Evolutionary conservation across 768 basidiomycete genomes (phyloP).

Genomic region (Dioszegia aurantiaca): DNA sequence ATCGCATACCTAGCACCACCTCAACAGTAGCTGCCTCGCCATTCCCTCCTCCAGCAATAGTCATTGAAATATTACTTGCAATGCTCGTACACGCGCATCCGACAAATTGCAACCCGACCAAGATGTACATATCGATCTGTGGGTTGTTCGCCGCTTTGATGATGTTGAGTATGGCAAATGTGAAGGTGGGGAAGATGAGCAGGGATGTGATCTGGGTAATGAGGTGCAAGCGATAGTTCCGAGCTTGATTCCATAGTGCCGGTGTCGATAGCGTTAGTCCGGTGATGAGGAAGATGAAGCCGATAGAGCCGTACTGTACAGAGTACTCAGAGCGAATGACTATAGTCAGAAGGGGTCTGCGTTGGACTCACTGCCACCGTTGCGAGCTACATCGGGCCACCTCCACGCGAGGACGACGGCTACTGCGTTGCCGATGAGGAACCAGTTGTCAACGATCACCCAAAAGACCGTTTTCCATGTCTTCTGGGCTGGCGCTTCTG

Average conservation of each 20-base stretch:
- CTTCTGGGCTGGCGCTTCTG: no score
- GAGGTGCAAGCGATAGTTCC: constrained; percentile 37
- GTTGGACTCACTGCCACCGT: constrained; percentile 29
- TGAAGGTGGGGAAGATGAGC: constrained; percentile 39
- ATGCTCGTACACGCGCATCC: constrained; percentile 43
- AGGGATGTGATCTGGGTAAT: constrained; percentile 43
- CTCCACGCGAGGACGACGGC: constrained; percentile 40
- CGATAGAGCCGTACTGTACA: constrained; percentile 35
- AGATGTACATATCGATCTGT: constrained; percentile 33
- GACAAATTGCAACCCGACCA: constrained; percentile 43
- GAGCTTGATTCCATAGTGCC: constrained; percentile 34
- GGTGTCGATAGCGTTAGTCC: constrained; percentile 37
- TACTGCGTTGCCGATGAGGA: constrained; percentile 41
- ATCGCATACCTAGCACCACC: constrained; percentile 33
- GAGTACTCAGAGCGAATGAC: constrained; percentile 39
- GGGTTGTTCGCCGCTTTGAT: constrained; percentile 28
- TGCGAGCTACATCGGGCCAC: constrained; percentile 39
- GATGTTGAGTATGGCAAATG: constrained; percentile 39
- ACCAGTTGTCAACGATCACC: constrained; percentile 26
- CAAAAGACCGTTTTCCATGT: not conserved
- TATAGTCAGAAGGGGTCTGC: constrained; percentile 1
- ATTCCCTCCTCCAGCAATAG: constrained; percentile 37
- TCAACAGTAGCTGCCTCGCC: constrained; percentile 42
- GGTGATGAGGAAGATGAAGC: constrained; percentile 44
- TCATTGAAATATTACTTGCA: constrained; percentile 47